Evolutionary conservation across 2,329 filamentous ascomycete genomes (phyloP).

Genomic region (Cercospora sojina): DNA sequence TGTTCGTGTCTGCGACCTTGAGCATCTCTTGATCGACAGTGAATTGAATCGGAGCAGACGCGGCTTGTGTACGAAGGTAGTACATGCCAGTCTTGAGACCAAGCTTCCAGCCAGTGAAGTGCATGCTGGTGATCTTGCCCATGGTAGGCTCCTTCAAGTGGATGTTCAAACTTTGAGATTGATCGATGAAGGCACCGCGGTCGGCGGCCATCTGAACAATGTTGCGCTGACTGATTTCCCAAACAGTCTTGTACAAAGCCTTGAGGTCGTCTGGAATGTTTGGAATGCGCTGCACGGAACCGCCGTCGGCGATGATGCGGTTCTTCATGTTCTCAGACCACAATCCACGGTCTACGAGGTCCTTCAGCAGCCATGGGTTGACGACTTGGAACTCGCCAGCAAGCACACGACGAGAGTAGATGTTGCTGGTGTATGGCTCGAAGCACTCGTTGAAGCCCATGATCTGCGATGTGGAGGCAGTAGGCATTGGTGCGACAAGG

Average conservation of each 20-base stretch:
- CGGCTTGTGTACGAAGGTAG: slow-evolving; percentile 97
- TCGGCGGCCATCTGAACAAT: slow-evolving; percentile 98
- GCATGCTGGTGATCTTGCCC: slow-evolving; percentile 99
- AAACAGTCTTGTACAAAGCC: slow-evolving; percentile 97
- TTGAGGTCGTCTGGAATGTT: slow-evolving; percentile 97
- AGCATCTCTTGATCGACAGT: slow-evolving; percentile 96
- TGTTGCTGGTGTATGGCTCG: slow-evolving; percentile 99
- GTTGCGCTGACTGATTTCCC: slow-evolving; percentile 95
- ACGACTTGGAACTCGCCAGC: slow-evolving; percentile 99
- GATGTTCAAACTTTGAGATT: slow-evolving; percentile 98
- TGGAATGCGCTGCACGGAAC: slow-evolving; percentile 93
- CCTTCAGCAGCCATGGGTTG: slow-evolving; percentile 97
- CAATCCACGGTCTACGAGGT: slow-evolving; percentile 93
- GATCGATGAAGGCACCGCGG: slow-evolving; percentile 96
- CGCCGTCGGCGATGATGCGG: slow-evolving; percentile 95
- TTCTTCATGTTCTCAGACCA: slow-evolving; percentile 99
- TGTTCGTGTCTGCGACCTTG: slow-evolving; percentile 77
- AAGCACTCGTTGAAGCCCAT: slow-evolving; percentile 99
- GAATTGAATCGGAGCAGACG: slow-evolving; percentile 95
- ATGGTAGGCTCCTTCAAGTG: slow-evolving; percentile 99
- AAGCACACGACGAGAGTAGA: slow-evolving; percentile 96
- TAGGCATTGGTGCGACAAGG: slow-evolving; percentile 95
- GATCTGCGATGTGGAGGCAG: slow-evolving; percentile 95
- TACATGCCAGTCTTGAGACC: slow-evolving; percentile 99
- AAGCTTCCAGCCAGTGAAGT: slow-evolving; percentile 98